Conservation (phyloP, 768 basidiomycete genomes). For the Panus rudis region DNA sequence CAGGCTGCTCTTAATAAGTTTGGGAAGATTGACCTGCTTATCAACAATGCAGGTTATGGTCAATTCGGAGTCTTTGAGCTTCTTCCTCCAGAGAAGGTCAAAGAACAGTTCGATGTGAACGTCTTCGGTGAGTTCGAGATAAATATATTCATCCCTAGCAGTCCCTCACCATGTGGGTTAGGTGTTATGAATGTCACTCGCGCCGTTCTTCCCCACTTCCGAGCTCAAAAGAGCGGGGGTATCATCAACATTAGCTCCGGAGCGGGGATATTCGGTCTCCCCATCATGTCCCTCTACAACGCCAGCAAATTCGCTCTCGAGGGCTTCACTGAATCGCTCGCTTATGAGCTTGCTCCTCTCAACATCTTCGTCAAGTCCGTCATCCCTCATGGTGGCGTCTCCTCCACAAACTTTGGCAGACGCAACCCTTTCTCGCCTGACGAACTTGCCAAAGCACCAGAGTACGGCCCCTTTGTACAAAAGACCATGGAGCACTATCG, state of each 20-base stretch:
- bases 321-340: slow-evolving; percentile 2
- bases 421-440: too few species aligned
- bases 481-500: neutral
- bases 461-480: neutral
- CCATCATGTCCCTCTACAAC: neutral
- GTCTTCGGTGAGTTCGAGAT: slow-evolving; percentile 34
- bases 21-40: slow-evolving; percentile 52
- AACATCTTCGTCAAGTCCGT: slow-evolving; percentile 4
- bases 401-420: neutral
- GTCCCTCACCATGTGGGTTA: neutral
- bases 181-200: slow-evolving; percentile 1
- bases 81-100: neutral
- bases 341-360: slow-evolving; percentile 1
- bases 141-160: too few species aligned
- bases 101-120: slow-evolving; percentile 21
- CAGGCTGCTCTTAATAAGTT: too few species aligned
- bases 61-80: neutral
- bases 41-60: slow-evolving; percentile 53
- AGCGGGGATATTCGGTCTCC: neutral
- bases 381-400: slow-evolving; percentile 3
- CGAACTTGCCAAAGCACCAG: too few species aligned
- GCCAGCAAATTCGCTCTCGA: slow-evolving; percentile 1
- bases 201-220: neutral
- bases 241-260: slow-evolving; percentile 1
- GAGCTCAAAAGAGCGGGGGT: neutral